These are phyloP conservation scores for Sporothrix schenckii DNA, from an alignment of 2,329 filamentous ascomycete genomes.

Conservation along the genomic window DNA sequence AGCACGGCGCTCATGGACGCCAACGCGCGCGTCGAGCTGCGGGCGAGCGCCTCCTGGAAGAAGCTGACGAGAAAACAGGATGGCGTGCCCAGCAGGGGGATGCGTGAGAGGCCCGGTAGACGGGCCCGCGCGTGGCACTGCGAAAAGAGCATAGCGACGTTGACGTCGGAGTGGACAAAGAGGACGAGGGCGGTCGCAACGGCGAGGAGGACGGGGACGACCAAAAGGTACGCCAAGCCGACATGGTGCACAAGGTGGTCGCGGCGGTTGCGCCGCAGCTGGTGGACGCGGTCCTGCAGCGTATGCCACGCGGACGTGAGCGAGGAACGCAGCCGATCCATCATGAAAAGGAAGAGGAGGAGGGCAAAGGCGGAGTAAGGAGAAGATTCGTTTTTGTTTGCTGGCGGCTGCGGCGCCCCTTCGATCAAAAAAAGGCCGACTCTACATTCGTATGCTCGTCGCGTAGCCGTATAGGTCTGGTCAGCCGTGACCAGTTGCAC, in stretches of 20 bases:
- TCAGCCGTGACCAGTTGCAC: background rate
- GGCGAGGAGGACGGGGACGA: conserved; percentile 55
- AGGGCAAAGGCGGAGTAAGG: too few species aligned
- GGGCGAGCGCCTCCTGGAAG: conserved; percentile 49
- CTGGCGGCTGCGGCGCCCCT: background rate
- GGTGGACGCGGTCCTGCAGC: background rate
- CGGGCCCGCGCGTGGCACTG: conserved; percentile 56
- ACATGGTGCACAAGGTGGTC: conserved; percentile 32
- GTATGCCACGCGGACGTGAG: conserved; percentile 18
- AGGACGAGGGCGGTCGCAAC: conserved; percentile 48
- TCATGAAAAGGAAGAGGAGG: background rate
- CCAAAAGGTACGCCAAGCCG: conserved; percentile 53
- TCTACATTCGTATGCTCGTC: background rate
- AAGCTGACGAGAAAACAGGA: conserved; percentile 56
- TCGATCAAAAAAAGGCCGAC: too few species aligned
- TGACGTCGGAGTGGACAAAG: conserved; percentile 54
- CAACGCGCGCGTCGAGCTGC: conserved; percentile 46
- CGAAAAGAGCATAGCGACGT: conserved; percentile 56
- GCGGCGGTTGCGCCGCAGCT: conserved; percentile 12
- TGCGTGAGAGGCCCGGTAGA: conserved; percentile 49
- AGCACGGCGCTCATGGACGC: conserved; percentile 50
- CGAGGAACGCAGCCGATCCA: conserved; percentile 1
- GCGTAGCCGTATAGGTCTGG: background rate
- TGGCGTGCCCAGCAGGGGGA: conserved; percentile 52
- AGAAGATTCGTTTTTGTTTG: background rate